Base-by-base conservation (phyloP, 768 basidiomycete genomes). In the Tulasnella sp. region DNA sequence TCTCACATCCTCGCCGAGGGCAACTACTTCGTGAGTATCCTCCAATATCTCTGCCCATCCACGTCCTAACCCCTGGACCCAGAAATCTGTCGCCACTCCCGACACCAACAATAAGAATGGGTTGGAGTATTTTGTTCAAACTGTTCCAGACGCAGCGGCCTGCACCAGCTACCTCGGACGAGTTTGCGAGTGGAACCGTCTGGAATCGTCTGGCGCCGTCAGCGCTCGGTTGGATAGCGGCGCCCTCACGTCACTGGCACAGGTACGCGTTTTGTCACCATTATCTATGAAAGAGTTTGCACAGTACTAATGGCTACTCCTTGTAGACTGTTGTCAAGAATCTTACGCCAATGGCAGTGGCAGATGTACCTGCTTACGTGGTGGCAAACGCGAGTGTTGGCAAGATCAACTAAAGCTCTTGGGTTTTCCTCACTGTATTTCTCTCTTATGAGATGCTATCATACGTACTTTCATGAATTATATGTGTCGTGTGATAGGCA, bases 141-240 rank as follows among this genome's bases (percentile, higher is more conserved):
- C 64, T 7, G 64, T 69, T 18, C 24, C 64, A 12, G 64, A 69
- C 9, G 64, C 64, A 9, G 64, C 24, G 22, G 64, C 64, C n/a
- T 69, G 64, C 64, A n/a, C 64, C 28, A n/a, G 24, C 12, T 69
- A 69, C 16, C 64, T 69, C 28, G 64, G 64, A 14, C 64, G 64
- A 28, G 64, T 69, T 69, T 69, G 64, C 64, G 64, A 69, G 64
- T 69, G 64, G 64, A 69, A 69, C 64, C n/a, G 64, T 14, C 16
- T 69, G 24, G 64, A 69, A 37, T 69, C 64, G 1, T 69, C 64
- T 5, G 64, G 64, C n/a, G 12, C 64, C 2, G 64, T 69, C 64
- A 69, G 9, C 28, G 64, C 64, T 69, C 34, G 64, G 2, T 31
- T 69, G 28, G n/a, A 22, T 5, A 31, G 24, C n/a, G n/a, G 64